These are phyloP conservation scores for Penium margaritaceum DNA, from an alignment of 139 green algal species.

Conservation along the genomic window DNA sequence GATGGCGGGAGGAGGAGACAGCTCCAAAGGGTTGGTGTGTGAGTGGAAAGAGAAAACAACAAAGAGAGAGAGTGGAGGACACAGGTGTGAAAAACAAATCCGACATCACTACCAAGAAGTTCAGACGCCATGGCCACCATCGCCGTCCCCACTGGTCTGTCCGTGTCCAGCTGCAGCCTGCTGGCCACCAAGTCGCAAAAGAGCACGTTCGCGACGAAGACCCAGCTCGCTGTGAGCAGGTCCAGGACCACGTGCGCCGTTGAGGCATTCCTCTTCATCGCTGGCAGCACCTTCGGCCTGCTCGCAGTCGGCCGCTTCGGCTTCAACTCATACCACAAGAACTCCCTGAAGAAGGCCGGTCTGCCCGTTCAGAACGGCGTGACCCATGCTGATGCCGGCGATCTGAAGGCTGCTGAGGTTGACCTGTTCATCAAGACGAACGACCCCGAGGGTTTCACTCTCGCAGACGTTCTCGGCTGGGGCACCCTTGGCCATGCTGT, in stretches of 20 bases:
- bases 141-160: too few species aligned
- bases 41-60: too few species aligned
- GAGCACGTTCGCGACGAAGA: too few species aligned
- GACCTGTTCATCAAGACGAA: slow-evolving; percentile 56
- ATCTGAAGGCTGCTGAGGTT: slow-evolving; percentile 60
- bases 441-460: slow-evolving; percentile 76
- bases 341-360: slow-evolving; percentile 53
- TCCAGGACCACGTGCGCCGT: slow-evolving; percentile 5
- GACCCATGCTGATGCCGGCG: slow-evolving; percentile 66
- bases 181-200: too few species aligned
- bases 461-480: slow-evolving; percentile 78
- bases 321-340: slow-evolving; percentile 66
- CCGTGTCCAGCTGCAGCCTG: too few species aligned
- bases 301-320: slow-evolving; percentile 66
- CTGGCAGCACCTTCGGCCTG: slow-evolving; percentile 48
- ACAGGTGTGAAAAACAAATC: too few species aligned
- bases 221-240: slow-evolving; percentile 6
- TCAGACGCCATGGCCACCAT: too few species aligned
- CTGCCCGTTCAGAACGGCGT: slow-evolving; percentile 70
- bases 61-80: too few species aligned
- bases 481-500: slow-evolving; percentile 71
- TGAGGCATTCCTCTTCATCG: slow-evolving; percentile 35
- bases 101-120: too few species aligned
- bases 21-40: too few species aligned
- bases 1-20: too few species aligned